Percentiles rank a stretch among this genome's conserved stretches.
Evolutionary conservation across 1,284 basidiomycete species (phyloP).

Genomic region (Stereum hirsutum): DNA sequence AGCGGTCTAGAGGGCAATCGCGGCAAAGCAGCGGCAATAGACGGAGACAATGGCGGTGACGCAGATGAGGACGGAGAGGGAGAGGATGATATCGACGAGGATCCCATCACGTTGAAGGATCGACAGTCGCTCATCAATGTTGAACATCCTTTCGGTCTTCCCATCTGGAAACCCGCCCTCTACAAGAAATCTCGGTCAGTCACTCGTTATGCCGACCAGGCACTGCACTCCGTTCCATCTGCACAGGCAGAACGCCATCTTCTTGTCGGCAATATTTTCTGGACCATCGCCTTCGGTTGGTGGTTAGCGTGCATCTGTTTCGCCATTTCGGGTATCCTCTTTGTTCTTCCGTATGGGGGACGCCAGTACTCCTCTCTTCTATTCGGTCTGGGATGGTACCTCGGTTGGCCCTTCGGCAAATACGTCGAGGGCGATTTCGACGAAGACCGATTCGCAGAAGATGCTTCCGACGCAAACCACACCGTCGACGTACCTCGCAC

Average conservation of each 20-base stretch:
- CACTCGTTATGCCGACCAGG: constrained; percentile 92
- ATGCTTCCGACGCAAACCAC: too few relatives aligned
- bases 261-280: constrained; percentile 88
- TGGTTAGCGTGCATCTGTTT: constrained; percentile 81
- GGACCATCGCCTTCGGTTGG: constrained; percentile 85
- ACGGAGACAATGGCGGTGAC: constrained; percentile 15
- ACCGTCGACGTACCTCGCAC: constrained; percentile 5
- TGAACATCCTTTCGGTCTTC: constrained; percentile 98
- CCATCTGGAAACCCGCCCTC: constrained; percentile 98
- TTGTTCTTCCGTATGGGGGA: constrained; percentile 72
- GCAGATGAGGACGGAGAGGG: constrained; percentile 26
- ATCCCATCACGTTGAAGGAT: constrained; percentile 93
- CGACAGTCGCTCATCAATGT: constrained; percentile 98
- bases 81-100: constrained; percentile 41
- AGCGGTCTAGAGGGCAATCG: constrained; percentile 22
- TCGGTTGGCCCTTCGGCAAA: constrained; percentile 98
- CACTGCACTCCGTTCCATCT: constrained; percentile 87
- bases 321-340: constrained; percentile 59
- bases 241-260: constrained; percentile 88
- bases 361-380: constrained; percentile 81
- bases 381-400: constrained; percentile 92
- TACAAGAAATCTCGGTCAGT: constrained; percentile 98
- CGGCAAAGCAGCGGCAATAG: constrained; percentile 18
- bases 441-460: constrained; percentile 27
- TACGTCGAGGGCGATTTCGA: constrained; percentile 87